These are phyloP conservation scores for Polysphondylium violaceum DNA, from an alignment of 78 protist species.

Conservation along the genomic window DNA sequence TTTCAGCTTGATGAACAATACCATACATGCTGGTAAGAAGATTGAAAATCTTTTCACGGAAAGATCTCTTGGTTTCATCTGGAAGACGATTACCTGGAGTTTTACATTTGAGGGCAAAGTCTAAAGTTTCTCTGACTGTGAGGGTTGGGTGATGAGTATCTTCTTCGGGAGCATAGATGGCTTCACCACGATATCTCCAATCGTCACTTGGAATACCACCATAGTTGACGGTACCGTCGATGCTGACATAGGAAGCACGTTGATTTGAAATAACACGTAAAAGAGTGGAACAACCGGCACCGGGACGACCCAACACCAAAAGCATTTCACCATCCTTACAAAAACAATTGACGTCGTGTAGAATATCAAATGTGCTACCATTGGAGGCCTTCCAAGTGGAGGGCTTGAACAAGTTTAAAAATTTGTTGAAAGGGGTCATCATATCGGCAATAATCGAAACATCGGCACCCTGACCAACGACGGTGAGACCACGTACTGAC, in stretches of 20 bases:
- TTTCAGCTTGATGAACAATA: constrained; percentile 74
- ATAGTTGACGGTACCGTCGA: constrained; percentile 42
- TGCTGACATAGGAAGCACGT: constrained; percentile 20
- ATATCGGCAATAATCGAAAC: constrained; percentile 12
- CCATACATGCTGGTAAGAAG: constrained; percentile 60
- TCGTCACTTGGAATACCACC: constrained; percentile 54
- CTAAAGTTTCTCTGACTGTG: constrained; percentile 59
- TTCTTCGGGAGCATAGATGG: constrained; percentile 73
- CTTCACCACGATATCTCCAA: constrained; percentile 61
- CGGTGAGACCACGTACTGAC: constrained; percentile 13
- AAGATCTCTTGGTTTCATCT: constrained; percentile 41
- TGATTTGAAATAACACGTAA: constrained; percentile 55
- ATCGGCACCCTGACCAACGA: constrained; percentile 57
- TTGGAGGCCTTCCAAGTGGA: neutral
- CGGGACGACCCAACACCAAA: constrained; percentile 9
- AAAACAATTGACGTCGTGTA: neutral
- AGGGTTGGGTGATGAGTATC: constrained; percentile 68
- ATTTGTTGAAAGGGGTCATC: constrained; percentile 5
- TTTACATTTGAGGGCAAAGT: constrained; percentile 59
- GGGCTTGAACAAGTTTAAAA: constrained; percentile 12
- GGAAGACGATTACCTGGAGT: constrained; percentile 71
- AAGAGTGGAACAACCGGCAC: constrained; percentile 38
- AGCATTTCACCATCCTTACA: neutral
- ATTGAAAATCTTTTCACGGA: constrained; percentile 51
- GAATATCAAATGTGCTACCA: constrained; percentile 3